phyloP scores from a whole-genome alignment of 1,284 basidiomycete species.

The Ustilago loliicola region DNA sequence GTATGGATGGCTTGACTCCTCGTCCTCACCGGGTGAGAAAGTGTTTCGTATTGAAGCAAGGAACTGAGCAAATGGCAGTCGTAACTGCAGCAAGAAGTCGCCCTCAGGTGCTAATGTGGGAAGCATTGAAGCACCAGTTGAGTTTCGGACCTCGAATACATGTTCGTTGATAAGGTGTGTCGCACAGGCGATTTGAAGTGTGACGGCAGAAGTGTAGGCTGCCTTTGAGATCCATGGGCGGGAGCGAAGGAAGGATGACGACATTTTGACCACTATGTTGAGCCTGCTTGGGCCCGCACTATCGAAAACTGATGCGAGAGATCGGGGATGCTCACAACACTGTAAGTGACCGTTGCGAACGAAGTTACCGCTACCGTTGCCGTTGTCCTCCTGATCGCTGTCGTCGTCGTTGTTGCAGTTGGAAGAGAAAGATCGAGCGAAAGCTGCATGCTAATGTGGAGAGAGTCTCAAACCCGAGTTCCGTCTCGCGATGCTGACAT shows the following conservation, averaged over 20 bases:
- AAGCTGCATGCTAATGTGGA: conserved; percentile 21
- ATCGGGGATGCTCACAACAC: background rate
- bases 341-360: too few relatives aligned
- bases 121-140: conserved; percentile 65
- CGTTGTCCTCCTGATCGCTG: background rate
- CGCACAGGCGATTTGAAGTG: conserved; percentile 50
- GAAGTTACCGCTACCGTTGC: background rate
- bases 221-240: conserved; percentile 22
- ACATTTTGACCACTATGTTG: conserved; percentile 7
- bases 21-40: background rate
- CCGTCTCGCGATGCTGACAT: conserved; percentile 20
- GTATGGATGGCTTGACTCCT: conserved; percentile 4
- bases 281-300: background rate
- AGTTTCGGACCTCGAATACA: conserved; percentile 57
- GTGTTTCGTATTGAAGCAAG: conserved; percentile 1
- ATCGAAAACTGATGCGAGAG: background rate
- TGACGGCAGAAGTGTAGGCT: conserved; percentile 26
- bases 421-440: background rate
- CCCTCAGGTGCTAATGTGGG: conserved; percentile 62
- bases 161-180: conserved; percentile 57
- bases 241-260: conserved; percentile 2
- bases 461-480: conserved; percentile 30
- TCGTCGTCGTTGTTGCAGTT: background rate
- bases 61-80: conserved; percentile 45
- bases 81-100: conserved; percentile 59